Evolutionary conservation across 108 stramenopile genomes (phyloP), one percentile per base, ranked within the genome.

Genomic region (Hondaea fermentalgiana): DNA sequence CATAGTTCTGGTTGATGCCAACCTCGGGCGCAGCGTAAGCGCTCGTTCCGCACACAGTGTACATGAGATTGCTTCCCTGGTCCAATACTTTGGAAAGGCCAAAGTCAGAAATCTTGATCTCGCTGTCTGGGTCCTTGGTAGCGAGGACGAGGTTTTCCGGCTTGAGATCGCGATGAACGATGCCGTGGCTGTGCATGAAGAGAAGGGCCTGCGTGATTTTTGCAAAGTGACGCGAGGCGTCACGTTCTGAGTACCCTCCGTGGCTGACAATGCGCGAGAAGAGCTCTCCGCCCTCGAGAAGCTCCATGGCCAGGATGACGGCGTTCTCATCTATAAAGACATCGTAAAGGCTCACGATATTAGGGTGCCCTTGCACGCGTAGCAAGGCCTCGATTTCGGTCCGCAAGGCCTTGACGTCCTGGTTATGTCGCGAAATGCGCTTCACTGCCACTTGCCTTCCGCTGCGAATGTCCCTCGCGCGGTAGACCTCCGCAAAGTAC

Each of bases 51-150:
- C 97, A 98, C 91, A 96, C 96, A 4, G 97, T 98, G 16, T 93
- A 95, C n/a, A 98, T 92, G 8, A 92, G 92, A 12, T 95, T 95
- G 59, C 51, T 47, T 14, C 94, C 95, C 45, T 90, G 91, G 4
- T 90, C 91, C 16, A 95, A 90, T 57, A 94, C 94, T 91, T 99
- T 97, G 72, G 97, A 97, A 87, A 99, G 98, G 28, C 99, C 99
- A 90, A 99, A 99, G 91, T 99, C 99, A 29, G 98, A 98, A 89
- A 99, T 95, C 92, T 99, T 99, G 90, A 99, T 97, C 4, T 93
- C 90, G 35, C 96, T 94, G 89, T 98, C 97, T 71, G 96, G 92
- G 12, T 90, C 88, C 10, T 91, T 88, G 53, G 91, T 90, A 53
- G 87, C 89, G 57, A 94, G 94, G 5, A 97, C 83, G 44, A 97